These are phyloP conservation scores for Ophiocordyceps camponoti-floridani DNA, from an alignment of 2,329 filamentous ascomycete species.

Conservation along the genomic window DNA sequence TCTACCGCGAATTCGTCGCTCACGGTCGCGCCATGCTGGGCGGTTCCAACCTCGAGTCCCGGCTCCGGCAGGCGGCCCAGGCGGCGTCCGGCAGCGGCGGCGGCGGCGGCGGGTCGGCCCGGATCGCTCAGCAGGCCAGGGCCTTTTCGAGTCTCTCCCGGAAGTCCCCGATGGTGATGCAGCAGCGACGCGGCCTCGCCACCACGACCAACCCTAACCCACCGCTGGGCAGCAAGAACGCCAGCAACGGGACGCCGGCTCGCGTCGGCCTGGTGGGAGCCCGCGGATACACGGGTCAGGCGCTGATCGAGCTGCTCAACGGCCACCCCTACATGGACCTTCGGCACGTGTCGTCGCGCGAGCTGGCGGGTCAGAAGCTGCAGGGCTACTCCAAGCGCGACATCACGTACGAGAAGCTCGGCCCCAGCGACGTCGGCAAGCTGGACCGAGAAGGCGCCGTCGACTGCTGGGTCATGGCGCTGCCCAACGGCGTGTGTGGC, in stretches of 20 bases:
- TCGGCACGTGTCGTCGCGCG: slow-evolving; percentile 79
- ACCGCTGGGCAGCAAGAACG: slow-evolving; percentile 74
- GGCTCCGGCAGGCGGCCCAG: slow-evolving; percentile 61
- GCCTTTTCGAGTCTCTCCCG: slow-evolving; percentile 3
- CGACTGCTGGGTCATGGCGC: slow-evolving; percentile 94
- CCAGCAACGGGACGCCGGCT: slow-evolving; percentile 60
- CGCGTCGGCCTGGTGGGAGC: slow-evolving; percentile 79
- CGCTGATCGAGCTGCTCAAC: slow-evolving; percentile 74
- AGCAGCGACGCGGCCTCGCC: slow-evolving; percentile 6
- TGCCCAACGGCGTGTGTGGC: slow-evolving; percentile 88
- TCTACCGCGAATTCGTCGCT: slow-evolving; percentile 72
- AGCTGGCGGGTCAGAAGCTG: slow-evolving; percentile 72
- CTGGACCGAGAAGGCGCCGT: slow-evolving; percentile 75
- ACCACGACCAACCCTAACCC: slow-evolving; percentile 48
- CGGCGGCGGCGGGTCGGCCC: slow-evolving; percentile 12
- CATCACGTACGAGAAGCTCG: slow-evolving; percentile 82
- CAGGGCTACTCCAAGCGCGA: slow-evolving; percentile 82
- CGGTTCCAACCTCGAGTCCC: slow-evolving; percentile 74
- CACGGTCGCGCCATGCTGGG: slow-evolving; percentile 77
- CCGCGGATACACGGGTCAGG: slow-evolving; percentile 67
- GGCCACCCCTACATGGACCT: slow-evolving; percentile 80
- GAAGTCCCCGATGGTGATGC: slow-evolving; percentile 2
- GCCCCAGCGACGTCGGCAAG: slow-evolving; percentile 65
- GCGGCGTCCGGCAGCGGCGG: slow-evolving; percentile 39
- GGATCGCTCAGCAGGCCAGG: slow-evolving; percentile 8